A percentile compares a stretch with the other conserved stretches of the same genome.
These are phyloP conservation scores for Pyrenochaeta sp. DNA, from an alignment of 2,329 filamentous ascomycete species.

Conservation along the genomic window DNA sequence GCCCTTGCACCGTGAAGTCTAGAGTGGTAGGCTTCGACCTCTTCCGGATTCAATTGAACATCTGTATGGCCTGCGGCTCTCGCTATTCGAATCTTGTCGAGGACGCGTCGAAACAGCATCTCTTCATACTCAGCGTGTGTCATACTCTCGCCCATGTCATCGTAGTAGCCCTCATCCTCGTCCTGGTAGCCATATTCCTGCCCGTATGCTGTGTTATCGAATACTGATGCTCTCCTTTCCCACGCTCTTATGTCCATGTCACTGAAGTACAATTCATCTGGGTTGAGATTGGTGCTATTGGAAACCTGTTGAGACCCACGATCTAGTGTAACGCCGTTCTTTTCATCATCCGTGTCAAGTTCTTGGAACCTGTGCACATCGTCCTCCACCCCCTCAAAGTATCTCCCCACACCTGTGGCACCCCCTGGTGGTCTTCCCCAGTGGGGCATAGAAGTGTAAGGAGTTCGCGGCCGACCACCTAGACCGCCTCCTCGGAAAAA, in stretches of 20 bases:
- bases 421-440: conserved; percentile 99
- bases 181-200: conserved; percentile 63
- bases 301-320: conserved; percentile 45
- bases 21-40: conserved; percentile 81
- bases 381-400: conserved; percentile 57
- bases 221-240: conserved; percentile 51
- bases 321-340: conserved; percentile 55
- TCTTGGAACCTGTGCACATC: conserved; percentile 69
- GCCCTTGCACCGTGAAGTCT: conserved; percentile 62
- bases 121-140: conserved; percentile 68
- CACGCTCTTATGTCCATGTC: conserved; percentile 56
- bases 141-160: conserved; percentile 51
- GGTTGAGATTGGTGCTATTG: conserved; percentile 46
- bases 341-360: conserved; percentile 64
- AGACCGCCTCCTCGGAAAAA: conserved; percentile 99
- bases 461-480: conserved; percentile 99
- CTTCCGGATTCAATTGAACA: conserved; percentile 80
- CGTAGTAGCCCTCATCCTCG: conserved; percentile 57
- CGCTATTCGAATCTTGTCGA: conserved; percentile 81
- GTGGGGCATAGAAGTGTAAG: conserved; percentile 79
- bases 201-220: conserved; percentile 58
- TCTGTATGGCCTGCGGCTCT: conserved; percentile 78
- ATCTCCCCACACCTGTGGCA: conserved; percentile 57
- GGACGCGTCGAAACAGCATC: conserved; percentile 76
- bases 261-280: conserved; percentile 59